These are phyloP conservation scores for Eremomyces bilateralis DNA, from an alignment of 495 filamentous ascomycete genomes.

Conservation along the genomic window DNA sequence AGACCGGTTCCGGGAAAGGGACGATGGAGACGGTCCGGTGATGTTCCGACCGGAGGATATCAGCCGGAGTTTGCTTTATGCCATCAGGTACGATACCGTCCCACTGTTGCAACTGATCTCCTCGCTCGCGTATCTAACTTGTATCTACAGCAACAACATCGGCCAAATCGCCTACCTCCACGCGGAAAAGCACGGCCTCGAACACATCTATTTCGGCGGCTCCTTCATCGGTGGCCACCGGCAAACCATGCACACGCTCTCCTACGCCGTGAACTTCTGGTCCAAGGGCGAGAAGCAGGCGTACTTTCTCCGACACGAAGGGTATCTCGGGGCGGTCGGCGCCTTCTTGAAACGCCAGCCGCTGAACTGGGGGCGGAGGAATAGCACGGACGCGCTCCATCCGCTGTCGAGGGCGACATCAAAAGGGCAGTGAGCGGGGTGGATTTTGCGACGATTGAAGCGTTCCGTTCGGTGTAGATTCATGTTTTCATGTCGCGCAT, in stretches of 20 bases:
- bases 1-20: slow-evolving; percentile 14
- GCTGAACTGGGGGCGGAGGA: slow-evolving; percentile 72
- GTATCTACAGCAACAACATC: slow-evolving; percentile 61
- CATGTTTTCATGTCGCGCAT: too few species aligned
- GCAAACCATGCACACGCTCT: slow-evolving; percentile 92
- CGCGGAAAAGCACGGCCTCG: slow-evolving; percentile 72
- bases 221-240: slow-evolving; percentile 90
- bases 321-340: slow-evolving; percentile 89
- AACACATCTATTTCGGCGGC: slow-evolving; percentile 92
- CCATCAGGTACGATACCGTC: slow-evolving; percentile 34
- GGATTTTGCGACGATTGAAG: too few species aligned
- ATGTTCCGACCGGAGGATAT: slow-evolving; percentile 43
- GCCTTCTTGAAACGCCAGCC: slow-evolving; percentile 86
- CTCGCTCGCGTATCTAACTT: too few species aligned
- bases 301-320: slow-evolving; percentile 89
- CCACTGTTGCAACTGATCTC: neutral
- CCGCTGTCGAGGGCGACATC: too few species aligned
- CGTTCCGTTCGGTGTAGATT: too few species aligned
- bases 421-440: too few species aligned
- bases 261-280: slow-evolving; percentile 95
- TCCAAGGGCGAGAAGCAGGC: slow-evolving; percentile 82
- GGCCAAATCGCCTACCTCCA: slow-evolving; percentile 94
- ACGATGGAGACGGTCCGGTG: slow-evolving; percentile 2
- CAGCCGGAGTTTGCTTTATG: slow-evolving; percentile 56
- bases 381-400: slow-evolving; percentile 36